phyloP scores from a whole-genome alignment of 1,284 basidiomycete species.

The Flammula alnicola region DNA sequence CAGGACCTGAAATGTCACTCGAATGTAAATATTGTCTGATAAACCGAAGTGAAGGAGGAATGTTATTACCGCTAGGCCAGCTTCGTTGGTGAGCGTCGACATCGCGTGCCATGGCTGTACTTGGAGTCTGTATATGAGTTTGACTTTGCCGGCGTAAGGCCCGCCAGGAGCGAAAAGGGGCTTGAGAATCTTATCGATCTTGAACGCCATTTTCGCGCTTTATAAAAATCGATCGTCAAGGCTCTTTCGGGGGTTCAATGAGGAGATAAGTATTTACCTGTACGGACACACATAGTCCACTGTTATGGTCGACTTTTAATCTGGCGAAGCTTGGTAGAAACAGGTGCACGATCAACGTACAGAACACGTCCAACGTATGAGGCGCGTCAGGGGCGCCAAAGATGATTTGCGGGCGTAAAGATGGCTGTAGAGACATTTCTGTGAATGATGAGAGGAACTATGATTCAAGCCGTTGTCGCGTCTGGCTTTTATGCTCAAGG shows the following conservation, averaged over 20 bases:
- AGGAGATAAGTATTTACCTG: slow-evolving; percentile 47
- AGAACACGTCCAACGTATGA: slow-evolving; percentile 86
- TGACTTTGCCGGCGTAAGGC: slow-evolving; percentile 78
- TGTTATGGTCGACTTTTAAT: slow-evolving; percentile 29
- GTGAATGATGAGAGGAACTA: too few relatives aligned
- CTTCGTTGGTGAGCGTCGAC: slow-evolving; percentile 82
- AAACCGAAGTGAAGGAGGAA: slow-evolving; percentile 26
- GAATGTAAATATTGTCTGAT: neutral
- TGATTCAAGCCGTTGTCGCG: too few relatives aligned
- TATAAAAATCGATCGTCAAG: slow-evolving; percentile 1
- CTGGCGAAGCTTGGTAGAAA: neutral
- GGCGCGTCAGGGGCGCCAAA: slow-evolving; percentile 68
- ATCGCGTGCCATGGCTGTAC: slow-evolving; percentile 85
- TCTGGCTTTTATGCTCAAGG: too few relatives aligned
- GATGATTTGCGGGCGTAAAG: slow-evolving; percentile 74
- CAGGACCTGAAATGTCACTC: slow-evolving; percentile 48
- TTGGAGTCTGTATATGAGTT: slow-evolving; percentile 80
- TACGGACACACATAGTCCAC: slow-evolving; percentile 92
- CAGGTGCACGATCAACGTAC: slow-evolving; percentile 46
- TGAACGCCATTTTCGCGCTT: slow-evolving; percentile 66
- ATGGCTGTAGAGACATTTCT: slow-evolving; percentile 83
- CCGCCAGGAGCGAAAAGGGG: slow-evolving; percentile 65
- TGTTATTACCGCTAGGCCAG: slow-evolving; percentile 69
- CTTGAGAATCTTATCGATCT: slow-evolving; percentile 64
- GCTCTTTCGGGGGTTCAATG: neutral